A percentile compares a stretch with the other conserved stretches of the same genome.
phyloP scores from a whole-genome alignment of 176 grass and related monocot genomes.

The Urochloa ruziziensis region DNA sequence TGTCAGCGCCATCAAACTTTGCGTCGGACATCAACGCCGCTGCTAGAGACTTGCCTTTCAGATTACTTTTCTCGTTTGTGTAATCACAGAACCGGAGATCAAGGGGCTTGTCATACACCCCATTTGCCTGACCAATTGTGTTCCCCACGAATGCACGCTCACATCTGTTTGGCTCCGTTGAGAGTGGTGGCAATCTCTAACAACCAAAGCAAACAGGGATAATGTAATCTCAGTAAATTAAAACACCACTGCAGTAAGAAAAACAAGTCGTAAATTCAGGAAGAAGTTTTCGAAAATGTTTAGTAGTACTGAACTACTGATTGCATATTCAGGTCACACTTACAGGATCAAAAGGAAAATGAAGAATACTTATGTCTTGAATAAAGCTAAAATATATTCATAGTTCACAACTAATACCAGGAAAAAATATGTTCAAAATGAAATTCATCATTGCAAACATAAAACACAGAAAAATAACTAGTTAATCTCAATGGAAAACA shows the following conservation, averaged over 20 bases:
- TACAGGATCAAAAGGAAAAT: background rate
- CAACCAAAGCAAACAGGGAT: constrained; percentile 19
- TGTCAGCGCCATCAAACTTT: constrained; percentile 88
- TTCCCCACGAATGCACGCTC: constrained; percentile 92
- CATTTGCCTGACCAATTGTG: constrained; percentile 95
- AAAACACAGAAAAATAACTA: background rate
- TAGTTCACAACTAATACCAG: background rate
- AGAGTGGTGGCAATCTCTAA: constrained; percentile 87
- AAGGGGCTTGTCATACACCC: constrained; percentile 92
- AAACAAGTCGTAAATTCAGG: background rate
- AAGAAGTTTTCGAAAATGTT: background rate
- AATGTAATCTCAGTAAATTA: background rate
- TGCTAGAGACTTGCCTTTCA: constrained; percentile 88
- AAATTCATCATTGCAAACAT: background rate
- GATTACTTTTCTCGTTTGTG: constrained; percentile 66
- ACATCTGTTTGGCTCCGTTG: constrained; percentile 80
- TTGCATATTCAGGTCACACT: constrained; percentile 1
- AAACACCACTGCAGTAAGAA: background rate
- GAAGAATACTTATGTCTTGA: background rate
- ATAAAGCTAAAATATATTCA: background rate
- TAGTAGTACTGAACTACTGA: too few relatives aligned
- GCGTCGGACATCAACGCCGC: constrained; percentile 75
- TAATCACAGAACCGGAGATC: constrained; percentile 92
- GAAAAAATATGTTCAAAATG: background rate
- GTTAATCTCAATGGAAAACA: background rate